Percentiles rank a stretch among this genome's conserved stretches.
These are phyloP conservation scores for Pyrenophora tritici-repentis DNA, from an alignment of 2,329 filamentous ascomycete genomes.

Conservation along the genomic window DNA sequence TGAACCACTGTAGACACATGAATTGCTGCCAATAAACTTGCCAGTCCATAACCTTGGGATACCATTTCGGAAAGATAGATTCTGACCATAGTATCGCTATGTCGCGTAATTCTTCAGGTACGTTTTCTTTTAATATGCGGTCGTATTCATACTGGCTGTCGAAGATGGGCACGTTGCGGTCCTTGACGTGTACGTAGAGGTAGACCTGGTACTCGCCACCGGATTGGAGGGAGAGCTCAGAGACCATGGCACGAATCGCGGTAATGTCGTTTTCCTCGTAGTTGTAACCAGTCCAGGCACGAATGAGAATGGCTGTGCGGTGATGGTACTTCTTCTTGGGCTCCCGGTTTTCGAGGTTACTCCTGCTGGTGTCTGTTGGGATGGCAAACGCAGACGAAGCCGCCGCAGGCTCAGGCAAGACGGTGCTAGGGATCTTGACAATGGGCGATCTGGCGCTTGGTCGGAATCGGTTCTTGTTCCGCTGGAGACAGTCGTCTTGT, in stretches of 20 bases:
- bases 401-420: constrained; percentile 30
- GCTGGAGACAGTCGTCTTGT: constrained; percentile 67
- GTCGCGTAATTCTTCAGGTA: constrained; percentile 71
- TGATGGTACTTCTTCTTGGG: constrained; percentile 45
- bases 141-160: constrained; percentile 64
- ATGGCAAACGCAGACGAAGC: constrained; percentile 39
- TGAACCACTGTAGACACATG: constrained; percentile 76
- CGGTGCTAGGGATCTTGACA: constrained; percentile 36
- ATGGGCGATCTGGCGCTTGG: constrained; percentile 48
- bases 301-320: constrained; percentile 54
- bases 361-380: constrained; percentile 33
- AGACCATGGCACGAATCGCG: constrained; percentile 53
- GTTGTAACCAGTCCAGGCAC: constrained; percentile 54
- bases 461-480: constrained; percentile 67
- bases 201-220: constrained; percentile 57
- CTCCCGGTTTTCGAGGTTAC: constrained; percentile 33
- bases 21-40: constrained; percentile 64
- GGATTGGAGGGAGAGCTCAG: constrained; percentile 52
- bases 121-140: constrained; percentile 62
- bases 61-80: constrained; percentile 53
- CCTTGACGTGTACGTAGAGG: constrained; percentile 57
- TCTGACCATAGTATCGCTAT: constrained; percentile 79
- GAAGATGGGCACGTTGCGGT: constrained; percentile 62
- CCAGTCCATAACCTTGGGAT: constrained; percentile 56
- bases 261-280: constrained; percentile 55